These are phyloP conservation scores for Penicillium dipodomyicola DNA, from an alignment of 495 filamentous ascomycete genomes.

Conservation along the genomic window DNA sequence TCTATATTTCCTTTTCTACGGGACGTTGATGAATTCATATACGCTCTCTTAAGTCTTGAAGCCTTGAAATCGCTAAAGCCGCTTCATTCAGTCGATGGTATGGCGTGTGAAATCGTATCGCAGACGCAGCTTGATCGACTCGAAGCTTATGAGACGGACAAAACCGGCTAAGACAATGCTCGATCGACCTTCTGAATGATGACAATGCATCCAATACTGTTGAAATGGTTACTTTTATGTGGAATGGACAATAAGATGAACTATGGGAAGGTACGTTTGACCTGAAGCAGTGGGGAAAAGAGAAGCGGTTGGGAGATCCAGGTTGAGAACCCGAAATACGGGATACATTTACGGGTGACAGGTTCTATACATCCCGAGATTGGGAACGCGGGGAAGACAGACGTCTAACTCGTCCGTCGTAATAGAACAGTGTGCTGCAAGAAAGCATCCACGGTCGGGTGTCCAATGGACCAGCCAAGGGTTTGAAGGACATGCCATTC, in stretches of 20 bases:
- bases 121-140: slow-evolving; percentile 15
- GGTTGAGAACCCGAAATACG: not conserved
- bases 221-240: slow-evolving; percentile 15
- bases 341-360: not conserved
- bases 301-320: slow-evolving; percentile 7
- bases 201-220: slow-evolving; percentile 6
- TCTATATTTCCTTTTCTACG: slow-evolving; percentile 18
- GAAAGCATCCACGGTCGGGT: slow-evolving; percentile 93
- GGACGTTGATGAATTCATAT: slow-evolving; percentile 15
- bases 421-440: slow-evolving; percentile 69
- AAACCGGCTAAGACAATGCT: slow-evolving; percentile 10
- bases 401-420: too few relatives aligned
- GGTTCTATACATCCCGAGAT: too few relatives aligned
- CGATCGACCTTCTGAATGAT: slow-evolving; percentile 16
- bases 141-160: slow-evolving; percentile 16
- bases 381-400: too few relatives aligned
- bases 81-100: slow-evolving; percentile 8
- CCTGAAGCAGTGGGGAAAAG: slow-evolving; percentile 18
- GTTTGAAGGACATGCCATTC: slow-evolving; percentile 99
- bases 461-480: slow-evolving; percentile 92
- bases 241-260: slow-evolving; percentile 17
- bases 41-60: slow-evolving; percentile 10
- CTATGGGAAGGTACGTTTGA: slow-evolving; percentile 12
- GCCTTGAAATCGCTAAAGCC: slow-evolving; percentile 3
- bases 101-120: slow-evolving; percentile 13